These are phyloP conservation scores for Fusarium sp. DNA, from an alignment of 2,329 filamentous ascomycete genomes.

Conservation along the genomic window DNA sequence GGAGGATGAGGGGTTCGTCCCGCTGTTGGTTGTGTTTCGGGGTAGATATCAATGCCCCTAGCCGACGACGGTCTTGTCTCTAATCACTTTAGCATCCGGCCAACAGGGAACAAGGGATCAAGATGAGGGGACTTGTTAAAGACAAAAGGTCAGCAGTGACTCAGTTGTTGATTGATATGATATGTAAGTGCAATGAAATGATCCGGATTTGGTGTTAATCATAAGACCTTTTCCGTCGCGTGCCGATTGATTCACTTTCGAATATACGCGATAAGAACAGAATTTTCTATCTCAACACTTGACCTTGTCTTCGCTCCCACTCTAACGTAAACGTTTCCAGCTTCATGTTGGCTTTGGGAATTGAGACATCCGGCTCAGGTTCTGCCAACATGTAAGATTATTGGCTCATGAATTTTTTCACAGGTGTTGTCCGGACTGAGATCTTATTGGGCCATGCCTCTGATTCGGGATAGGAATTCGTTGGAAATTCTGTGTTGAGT, in stretches of 20 bases:
- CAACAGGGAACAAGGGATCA: slow-evolving; percentile 41
- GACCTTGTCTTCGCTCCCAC: background rate
- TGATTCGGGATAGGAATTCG: slow-evolving; percentile 15
- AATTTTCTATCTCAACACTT: background rate
- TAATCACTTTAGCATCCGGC: slow-evolving; percentile 38
- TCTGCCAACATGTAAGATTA: slow-evolving; percentile 34
- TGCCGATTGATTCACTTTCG: background rate
- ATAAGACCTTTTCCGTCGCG: background rate
- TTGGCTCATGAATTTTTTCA: slow-evolving; percentile 15
- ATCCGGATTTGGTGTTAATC: background rate
- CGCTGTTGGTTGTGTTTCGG: slow-evolving; percentile 45
- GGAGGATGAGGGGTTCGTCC: slow-evolving; percentile 34
- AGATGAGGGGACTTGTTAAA: slow-evolving; percentile 14
- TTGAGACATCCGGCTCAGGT: background rate
- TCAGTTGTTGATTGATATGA: background rate
- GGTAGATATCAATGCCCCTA: slow-evolving; percentile 42
- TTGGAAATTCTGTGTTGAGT: slow-evolving; percentile 5
- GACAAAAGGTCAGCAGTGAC: background rate
- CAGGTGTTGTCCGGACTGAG: background rate
- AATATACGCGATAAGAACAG: background rate
- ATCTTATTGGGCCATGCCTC: slow-evolving; percentile 13
- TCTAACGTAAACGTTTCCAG: background rate
- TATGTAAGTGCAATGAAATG: slow-evolving; percentile 6
- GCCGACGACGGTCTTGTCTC: slow-evolving; percentile 41
- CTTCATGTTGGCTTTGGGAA: background rate